These are phyloP conservation scores for Penicillium sp. DNA, from an alignment of 2,329 filamentous ascomycete genomes.

Conservation along the genomic window DNA sequence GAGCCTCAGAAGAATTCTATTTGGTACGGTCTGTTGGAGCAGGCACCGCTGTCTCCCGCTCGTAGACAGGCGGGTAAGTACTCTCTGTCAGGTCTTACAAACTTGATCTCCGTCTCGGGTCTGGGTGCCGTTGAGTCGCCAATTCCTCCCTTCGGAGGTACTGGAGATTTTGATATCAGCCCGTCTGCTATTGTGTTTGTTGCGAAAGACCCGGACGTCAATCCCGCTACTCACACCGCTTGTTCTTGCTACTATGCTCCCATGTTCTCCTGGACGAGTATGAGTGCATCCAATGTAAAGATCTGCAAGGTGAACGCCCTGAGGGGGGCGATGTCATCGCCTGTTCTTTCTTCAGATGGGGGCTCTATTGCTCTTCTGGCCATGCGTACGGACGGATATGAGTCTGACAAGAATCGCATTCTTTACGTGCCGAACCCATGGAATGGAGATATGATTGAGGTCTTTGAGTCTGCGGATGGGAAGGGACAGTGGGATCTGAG, in stretches of 20 bases:
- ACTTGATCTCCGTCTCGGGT: constrained; percentile 41
- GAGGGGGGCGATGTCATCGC: constrained; percentile 45
- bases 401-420: constrained; percentile 48
- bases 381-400: constrained; percentile 47
- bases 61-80: constrained; percentile 40
- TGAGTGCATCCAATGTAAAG: constrained; percentile 31
- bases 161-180: constrained; percentile 48
- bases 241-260: constrained; percentile 47
- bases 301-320: constrained; percentile 35
- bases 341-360: constrained; percentile 46
- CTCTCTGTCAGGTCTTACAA: constrained; percentile 43
- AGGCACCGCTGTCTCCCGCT: constrained; percentile 36
- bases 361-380: constrained; percentile 44
- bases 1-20: constrained; percentile 50
- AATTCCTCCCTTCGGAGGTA: constrained; percentile 49
- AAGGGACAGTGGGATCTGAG: constrained; percentile 44
- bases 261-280: constrained; percentile 43
- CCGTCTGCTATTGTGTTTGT: constrained; percentile 46
- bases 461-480: constrained; percentile 38
- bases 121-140: constrained; percentile 45
- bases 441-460: constrained; percentile 39
- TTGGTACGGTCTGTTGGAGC: constrained; percentile 49
- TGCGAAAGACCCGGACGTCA: constrained; percentile 45
- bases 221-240: constrained; percentile 48
- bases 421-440: constrained; percentile 44